Percentiles rank a stretch among this genome's conserved stretches.
Evolutionary conservation across 768 basidiomycete genomes (phyloP).

Genomic region (Kwoniella mangroviensis): DNA sequence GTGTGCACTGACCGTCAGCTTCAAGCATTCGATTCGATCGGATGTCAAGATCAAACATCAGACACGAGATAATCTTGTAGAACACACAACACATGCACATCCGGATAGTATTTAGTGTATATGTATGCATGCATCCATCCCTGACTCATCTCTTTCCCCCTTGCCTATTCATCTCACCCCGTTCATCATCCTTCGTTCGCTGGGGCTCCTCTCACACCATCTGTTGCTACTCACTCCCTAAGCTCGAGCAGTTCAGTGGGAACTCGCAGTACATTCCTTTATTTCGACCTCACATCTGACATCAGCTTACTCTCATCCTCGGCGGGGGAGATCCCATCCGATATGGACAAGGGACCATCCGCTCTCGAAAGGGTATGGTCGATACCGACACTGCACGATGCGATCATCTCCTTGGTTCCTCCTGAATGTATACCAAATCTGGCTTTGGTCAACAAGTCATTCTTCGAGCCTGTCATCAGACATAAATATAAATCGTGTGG

Average conservation of each 20-base stretch:
- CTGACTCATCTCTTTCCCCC: not conserved
- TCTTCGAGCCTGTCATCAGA: slow-evolving; percentile 1
- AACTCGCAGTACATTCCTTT: not conserved
- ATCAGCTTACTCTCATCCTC: not conserved
- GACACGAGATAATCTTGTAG: not conserved
- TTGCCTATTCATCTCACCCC: not conserved
- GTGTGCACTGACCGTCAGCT: not conserved
- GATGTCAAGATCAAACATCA: no score
- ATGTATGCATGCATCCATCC: not conserved
- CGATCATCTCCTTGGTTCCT: not conserved
- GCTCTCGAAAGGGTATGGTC: not conserved
- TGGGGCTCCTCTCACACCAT: no score
- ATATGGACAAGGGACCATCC: not conserved
- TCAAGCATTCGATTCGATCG: not conserved
- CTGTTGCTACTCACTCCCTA: no score
- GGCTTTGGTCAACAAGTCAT: not conserved
- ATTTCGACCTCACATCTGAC: not conserved
- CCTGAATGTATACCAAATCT: not conserved
- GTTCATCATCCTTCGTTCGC: not conserved
- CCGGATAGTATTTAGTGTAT: not conserved
- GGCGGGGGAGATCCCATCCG: no score
- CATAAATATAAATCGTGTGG: not conserved
- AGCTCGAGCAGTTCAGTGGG: no score
- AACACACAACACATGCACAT: not conserved
- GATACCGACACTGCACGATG: not conserved